Percentiles rank a stretch among this genome's conserved stretches.
Conservation (phyloP, 768 basidiomycete genomes). For the Pisolithus sp. region DNA sequence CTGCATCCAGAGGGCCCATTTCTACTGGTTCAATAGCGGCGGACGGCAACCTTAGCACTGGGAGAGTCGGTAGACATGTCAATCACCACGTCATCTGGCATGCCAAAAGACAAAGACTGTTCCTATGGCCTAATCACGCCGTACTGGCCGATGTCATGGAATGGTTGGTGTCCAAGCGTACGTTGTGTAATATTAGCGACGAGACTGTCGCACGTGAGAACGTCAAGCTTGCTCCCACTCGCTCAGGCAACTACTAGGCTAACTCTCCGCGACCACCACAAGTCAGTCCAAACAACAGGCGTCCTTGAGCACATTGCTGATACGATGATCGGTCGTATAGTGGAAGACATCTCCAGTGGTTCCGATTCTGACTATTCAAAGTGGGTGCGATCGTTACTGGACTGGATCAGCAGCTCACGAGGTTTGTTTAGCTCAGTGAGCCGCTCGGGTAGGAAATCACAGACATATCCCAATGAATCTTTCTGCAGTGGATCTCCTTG, state of each 20-base stretch:
- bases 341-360: conserved; percentile 85
- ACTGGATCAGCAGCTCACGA: conserved; percentile 10
- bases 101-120: conserved; percentile 4
- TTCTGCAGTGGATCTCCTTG: conserved; percentile 88
- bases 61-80: conserved; percentile 33
- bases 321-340: conserved; percentile 39
- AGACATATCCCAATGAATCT: conserved; percentile 10
- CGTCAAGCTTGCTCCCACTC: conserved; percentile 6
- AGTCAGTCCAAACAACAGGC: conserved; percentile 18
- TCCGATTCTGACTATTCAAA: conserved; percentile 96
- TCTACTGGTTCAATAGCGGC: conserved; percentile 15
- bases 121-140: neutral
- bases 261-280: conserved; percentile 8
- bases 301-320: conserved; percentile 14
- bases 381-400: conserved; percentile 39
- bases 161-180: too few species aligned
- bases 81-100: conserved; percentile 24
- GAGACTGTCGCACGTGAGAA: conserved; percentile 8
- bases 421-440: conserved; percentile 22
- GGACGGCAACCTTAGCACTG: conserved; percentile 2
- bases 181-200: too few species aligned
- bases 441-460: conserved; percentile 9
- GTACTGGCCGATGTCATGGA: too few species aligned
- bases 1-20: neutral
- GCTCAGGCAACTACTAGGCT: neutral